Base-by-base conservation (phyloP, 202 grass and related monocot genomes). In the Setaria viridis region DNA sequence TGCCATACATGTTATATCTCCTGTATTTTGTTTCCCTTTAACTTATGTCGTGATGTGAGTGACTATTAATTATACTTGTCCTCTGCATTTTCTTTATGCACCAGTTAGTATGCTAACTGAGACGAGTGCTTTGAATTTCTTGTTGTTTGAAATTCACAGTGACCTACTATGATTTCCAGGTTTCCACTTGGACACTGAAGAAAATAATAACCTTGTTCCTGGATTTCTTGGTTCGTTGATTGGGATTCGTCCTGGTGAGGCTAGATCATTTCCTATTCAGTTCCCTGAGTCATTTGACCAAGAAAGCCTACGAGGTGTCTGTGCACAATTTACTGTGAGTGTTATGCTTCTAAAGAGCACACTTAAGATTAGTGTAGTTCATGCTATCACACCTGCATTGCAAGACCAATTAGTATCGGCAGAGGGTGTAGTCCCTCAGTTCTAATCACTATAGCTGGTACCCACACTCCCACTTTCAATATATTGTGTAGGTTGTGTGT, bases 141-240 rank as follows among this genome's bases (percentile, higher is more conserved):
- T 11, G 15, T 68, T 68, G 5, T 70, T 83, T 71, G 2, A 63
- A 88, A 78, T 70, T 70, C 53, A 76, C 4, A 46, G 45, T 53
- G 17, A 72, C 71, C 50, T 74, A 48, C 29, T 58, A 75, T 84
- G 72, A 56, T 50, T 89, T 82, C 69, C 80, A 99, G 93, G 93
- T 80, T 92, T 99, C 78, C 88, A 99, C 70, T 91, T 99, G 93
- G 97, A 96, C 85, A 99, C 97, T 11, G 93, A 94, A 88, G 91
- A 99, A 88, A 92, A 82, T 74, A 83, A 79, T 66, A 94, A 80
- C 41, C 86, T 99, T 80, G 84, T 96, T 85, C 90, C 93, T 74
- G 97, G 97, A 68, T 96, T 99, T 88, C 87, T 99, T 86, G 83
- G 89, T 91, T 89, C 97, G 13, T 90, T 99, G 68, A 91, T 94